Evolutionary conservation across 345 rosid genomes (phyloP), one percentile per base, ranked within the genome.

Genomic region (Sisymbrium altissimum): DNA sequence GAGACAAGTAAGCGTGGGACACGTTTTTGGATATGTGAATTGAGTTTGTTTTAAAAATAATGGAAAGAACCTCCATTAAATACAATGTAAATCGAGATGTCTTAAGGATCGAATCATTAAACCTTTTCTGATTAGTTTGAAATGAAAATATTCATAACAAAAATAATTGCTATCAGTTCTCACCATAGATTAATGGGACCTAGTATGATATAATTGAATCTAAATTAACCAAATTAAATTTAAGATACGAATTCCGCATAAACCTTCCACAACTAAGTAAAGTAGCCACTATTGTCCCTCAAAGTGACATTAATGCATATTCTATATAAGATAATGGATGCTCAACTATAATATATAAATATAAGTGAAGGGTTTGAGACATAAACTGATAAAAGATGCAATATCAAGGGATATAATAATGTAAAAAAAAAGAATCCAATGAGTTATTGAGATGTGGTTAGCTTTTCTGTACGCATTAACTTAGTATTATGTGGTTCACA

Each of bases 231-330:
- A 13, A 43, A 69, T 70, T 27, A 29, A 54, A 30, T 1, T 69
- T 56, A 19, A 64, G 75, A 70, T 64, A 77, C 36, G 30, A 70
- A 70, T 56, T 70, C 44, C 66, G 64, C 43, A 64, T 10, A 27
- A 67, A 77, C 80, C 71, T 77, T 77, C 72, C 71, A 53, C 80
- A 70, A 63, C 70, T 63, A 70, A 63, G 66, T 64, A 77, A 77
- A 77, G 80, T 55, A 64, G 71, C 80, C 74, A 68, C 74, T 68
- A 68, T 68, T 67, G 79, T 67, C 54, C 15, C 62, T 76, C 44
- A 63, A 63, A 76, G 71, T 43, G 50, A 46, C 53, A 69, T 53
- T 45, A 44, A 64, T 70, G 54, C 72, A 70, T 70, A 70, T 77
- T 77, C 35, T 56, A 53, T 46, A 54, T 38, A 36, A 70, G 66